These are phyloP conservation scores for Colletotrichum shisoi DNA, from an alignment of 2,329 filamentous ascomycete genomes.

Conservation along the genomic window DNA sequence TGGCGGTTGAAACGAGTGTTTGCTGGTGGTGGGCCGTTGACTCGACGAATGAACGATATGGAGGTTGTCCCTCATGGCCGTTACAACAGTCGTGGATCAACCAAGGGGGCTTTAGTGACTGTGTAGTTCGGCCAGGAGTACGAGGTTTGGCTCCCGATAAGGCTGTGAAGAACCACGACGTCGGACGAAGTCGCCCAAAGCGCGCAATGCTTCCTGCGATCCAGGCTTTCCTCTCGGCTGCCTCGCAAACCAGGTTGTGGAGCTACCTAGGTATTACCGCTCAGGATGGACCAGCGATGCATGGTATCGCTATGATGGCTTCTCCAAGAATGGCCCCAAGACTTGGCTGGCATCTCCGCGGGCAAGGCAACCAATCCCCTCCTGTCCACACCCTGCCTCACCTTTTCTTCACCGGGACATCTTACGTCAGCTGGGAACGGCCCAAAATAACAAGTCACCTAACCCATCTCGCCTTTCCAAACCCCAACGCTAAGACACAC, in stretches of 20 bases:
- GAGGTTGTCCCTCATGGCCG: background rate
- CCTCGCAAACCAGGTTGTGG: background rate
- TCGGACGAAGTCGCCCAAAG: background rate
- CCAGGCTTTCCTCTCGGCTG: too few species aligned
- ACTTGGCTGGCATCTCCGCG: too few species aligned
- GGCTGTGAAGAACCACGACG: background rate
- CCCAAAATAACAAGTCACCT: conserved; percentile 24
- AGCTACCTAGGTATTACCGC: too few species aligned
- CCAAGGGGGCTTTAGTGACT: background rate
- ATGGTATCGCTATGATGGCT: background rate
- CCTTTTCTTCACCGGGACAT: background rate
- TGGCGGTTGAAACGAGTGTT: conserved; percentile 9
- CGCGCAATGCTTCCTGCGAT: background rate
- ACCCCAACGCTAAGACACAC: conserved; percentile 22
- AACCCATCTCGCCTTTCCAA: conserved; percentile 24
- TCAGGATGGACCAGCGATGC: too few species aligned
- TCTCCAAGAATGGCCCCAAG: background rate
- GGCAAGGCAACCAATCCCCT: background rate
- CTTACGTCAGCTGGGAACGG: conserved; percentile 20
- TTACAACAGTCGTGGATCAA: background rate
- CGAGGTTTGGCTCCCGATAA: background rate
- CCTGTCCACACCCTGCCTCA: background rate
- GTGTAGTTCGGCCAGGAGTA: background rate
- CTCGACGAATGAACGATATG: background rate
- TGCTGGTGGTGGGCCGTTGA: background rate